A percentile compares a stretch with the other conserved stretches of the same genome.
Conservation (phyloP, 2,329 filamentous ascomycete species). For the Cordyceps tenuipes region DNA sequence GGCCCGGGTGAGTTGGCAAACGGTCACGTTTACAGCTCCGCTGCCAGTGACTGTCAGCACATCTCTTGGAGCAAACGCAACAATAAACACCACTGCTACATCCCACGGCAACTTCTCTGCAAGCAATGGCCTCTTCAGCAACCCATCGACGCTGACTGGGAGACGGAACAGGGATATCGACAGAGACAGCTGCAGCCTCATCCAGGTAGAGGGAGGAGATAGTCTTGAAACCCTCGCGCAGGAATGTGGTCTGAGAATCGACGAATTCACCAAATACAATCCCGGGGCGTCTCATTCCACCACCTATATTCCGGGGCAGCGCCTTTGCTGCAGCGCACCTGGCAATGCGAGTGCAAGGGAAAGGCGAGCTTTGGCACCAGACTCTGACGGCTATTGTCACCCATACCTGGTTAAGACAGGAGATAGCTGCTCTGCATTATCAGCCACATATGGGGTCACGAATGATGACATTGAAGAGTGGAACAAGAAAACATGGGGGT, state of each 20-base stretch:
- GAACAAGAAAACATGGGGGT: conserved; percentile 26
- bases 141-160: neutral
- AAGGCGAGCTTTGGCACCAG: neutral
- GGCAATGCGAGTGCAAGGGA: conserved; percentile 10
- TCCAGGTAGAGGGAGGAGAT: conserved; percentile 25
- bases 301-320: conserved; percentile 21
- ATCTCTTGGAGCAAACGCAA: neutral
- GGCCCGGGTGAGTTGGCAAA: neutral
- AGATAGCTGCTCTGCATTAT: conserved; percentile 30
- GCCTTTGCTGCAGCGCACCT: conserved; percentile 30
- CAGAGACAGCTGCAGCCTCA: conserved; percentile 15
- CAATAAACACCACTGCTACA: too few species aligned
- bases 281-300: conserved; percentile 17
- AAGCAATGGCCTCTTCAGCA: neutral
- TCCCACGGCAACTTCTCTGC: conserved; percentile 12
- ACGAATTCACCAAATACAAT: conserved; percentile 29
- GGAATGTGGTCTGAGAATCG: conserved; percentile 27
- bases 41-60: conserved; percentile 14
- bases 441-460: conserved; percentile 22
- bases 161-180: too few species aligned
- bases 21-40: conserved; percentile 20
- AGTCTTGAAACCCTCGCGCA: conserved; percentile 25
- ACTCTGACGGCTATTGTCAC: conserved; percentile 26
- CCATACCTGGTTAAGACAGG: conserved; percentile 23
- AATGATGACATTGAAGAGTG: conserved; percentile 22